These are phyloP conservation scores for Spergularia marina DNA, from an alignment of 148 eudicot genomes.

Conservation along the genomic window DNA sequence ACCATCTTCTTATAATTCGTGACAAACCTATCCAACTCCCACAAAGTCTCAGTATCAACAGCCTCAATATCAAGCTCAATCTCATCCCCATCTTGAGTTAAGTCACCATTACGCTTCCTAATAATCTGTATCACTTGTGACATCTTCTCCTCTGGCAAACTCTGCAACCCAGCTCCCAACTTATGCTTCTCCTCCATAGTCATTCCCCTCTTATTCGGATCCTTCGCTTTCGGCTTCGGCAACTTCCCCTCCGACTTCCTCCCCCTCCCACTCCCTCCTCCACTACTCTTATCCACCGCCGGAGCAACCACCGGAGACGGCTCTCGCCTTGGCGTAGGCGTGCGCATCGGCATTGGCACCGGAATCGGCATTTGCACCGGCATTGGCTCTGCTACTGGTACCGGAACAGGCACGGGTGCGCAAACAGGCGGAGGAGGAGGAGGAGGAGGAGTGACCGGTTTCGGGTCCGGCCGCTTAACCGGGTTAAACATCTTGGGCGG, in stretches of 20 bases:
- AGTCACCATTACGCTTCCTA: conserved; percentile 58
- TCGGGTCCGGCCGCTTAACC: not conserved
- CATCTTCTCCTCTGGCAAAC: conserved; percentile 82
- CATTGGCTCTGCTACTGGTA: no score
- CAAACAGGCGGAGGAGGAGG: conserved; percentile 3
- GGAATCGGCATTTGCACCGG: no score
- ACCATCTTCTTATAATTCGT: conserved; percentile 83
- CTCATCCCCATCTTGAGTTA: conserved; percentile 83
- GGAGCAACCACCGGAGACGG: not conserved
- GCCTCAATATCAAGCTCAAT: conserved; percentile 92
- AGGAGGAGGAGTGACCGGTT: conserved; percentile 8
- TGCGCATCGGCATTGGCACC: no score
- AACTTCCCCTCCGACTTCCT: conserved; percentile 39
- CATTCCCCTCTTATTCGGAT: conserved; percentile 69
- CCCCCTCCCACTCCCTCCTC: conserved; percentile 16
- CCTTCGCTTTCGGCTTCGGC: conserved; percentile 87
- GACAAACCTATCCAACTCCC: conserved; percentile 91
- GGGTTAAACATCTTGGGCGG: conserved; percentile 36
- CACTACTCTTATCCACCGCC: conserved; percentile 11
- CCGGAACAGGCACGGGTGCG: not conserved
- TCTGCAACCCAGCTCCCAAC: conserved; percentile 66
- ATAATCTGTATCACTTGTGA: conserved; percentile 73
- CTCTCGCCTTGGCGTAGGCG: no score
- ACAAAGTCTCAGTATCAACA: conserved; percentile 72
- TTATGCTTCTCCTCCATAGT: conserved; percentile 78